Base-by-base conservation (phyloP, 139 green algal species). In the Coelastrella sp. region DNA sequence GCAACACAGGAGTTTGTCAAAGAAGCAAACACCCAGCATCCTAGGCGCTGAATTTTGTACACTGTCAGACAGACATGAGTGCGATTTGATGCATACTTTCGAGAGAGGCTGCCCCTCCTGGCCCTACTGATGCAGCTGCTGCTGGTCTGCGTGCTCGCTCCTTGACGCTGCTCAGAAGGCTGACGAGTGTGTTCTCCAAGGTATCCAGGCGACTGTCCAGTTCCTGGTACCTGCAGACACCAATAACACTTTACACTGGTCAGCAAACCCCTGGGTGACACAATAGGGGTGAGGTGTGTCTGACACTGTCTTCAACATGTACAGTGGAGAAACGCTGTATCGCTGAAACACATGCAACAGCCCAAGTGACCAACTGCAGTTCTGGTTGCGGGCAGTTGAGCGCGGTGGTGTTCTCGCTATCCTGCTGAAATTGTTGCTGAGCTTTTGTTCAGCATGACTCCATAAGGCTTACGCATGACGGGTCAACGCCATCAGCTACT, bases 41-140 rank as follows among this genome's bases (percentile, higher is more conserved):
- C 63, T 22, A 72, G 63, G 0, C 12, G 63, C 63, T 72, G 12
- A 4, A 22, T 1, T 72, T 72, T 72, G 12, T 72, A 22, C 63
- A 17, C 63, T 22, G 63, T 14, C 15, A 17, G 15, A 17, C 63
- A 72, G 12, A 72, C 63, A 72, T 72, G 12, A 7, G 15, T 3
- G 63, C 6, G 61, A 60, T 8, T 17, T 35, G 56, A 9, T 84
- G 78, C 58, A 5, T 11, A 85, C 14, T 60, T n/a, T 19, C 24
- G 7, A 60, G 6, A 61, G 81, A 22, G 59, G 81, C 83, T 72
- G 59, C 83, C 11, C 61, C 82, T 59, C 17, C 83, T 15, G 83
- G 83, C 66, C 83, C 83, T 22, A 88, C 83, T 56, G 8, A 65
- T 80, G 83, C 83, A 57, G 66, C 66, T 88, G 83, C 83, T 80